These are phyloP conservation scores for Rhizoclosmatium globosum DNA, from an alignment of 192 early-diverging fungal genomes.

Conservation along the genomic window DNA sequence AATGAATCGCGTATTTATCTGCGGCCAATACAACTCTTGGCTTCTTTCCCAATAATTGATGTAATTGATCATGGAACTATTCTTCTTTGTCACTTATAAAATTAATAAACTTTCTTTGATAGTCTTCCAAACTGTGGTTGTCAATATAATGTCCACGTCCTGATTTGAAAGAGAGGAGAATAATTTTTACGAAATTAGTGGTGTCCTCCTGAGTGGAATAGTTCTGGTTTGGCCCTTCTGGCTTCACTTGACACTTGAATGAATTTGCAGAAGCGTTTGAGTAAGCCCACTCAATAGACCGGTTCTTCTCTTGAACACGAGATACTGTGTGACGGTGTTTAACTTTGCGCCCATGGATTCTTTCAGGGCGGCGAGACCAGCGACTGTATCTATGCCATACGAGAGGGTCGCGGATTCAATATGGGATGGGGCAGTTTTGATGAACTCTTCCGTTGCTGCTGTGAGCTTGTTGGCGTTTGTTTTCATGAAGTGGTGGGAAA, in stretches of 20 bases:
- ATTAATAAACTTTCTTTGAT: not conserved
- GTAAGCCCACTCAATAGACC: not conserved
- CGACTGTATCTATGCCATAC: not conserved
- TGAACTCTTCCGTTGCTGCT: not conserved
- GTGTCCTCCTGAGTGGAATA: not conserved
- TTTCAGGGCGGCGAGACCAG: not conserved
- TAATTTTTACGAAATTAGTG: too few species aligned
- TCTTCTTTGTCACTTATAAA: not conserved
- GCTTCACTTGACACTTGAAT: not conserved
- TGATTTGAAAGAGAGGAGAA: too few species aligned
- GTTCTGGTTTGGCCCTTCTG: too few species aligned
- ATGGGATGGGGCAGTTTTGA: not conserved
- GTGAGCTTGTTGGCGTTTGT: not conserved
- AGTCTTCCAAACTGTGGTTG: not conserved
- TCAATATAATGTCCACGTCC: too few species aligned
- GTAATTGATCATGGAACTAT: not conserved
- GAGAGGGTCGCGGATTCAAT: not conserved
- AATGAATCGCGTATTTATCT: not conserved
- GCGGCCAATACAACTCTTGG: not conserved
- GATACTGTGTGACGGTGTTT: not conserved
- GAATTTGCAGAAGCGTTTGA: not conserved
- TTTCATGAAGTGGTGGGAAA: too few species aligned
- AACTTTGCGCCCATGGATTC: not conserved
- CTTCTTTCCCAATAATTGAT: not conserved
- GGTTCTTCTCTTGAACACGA: not conserved